Conservation (phyloP, 2,329 filamentous ascomycete species). For the Colletotrichum sp. region DNA sequence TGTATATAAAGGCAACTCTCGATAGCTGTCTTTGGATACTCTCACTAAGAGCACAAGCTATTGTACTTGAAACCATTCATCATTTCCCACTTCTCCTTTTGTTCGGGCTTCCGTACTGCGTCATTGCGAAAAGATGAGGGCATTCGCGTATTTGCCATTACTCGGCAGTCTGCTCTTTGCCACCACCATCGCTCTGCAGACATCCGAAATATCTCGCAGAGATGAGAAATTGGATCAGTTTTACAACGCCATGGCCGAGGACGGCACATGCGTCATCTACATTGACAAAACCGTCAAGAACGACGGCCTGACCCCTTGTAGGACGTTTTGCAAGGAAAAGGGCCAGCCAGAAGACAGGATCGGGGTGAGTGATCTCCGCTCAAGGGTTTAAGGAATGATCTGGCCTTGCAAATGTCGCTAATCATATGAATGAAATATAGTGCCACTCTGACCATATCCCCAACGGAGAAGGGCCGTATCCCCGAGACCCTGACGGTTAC, state of each 20-base stretch:
- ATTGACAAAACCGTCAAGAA: background rate
- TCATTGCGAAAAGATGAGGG: background rate
- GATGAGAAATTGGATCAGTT: background rate
- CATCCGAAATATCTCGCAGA: background rate
- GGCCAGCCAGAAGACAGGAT: background rate
- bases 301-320: background rate
- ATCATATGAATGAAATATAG: background rate
- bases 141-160: background rate
- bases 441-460: background rate
- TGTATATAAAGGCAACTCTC: background rate
- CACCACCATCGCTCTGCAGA: background rate
- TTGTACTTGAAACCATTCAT: background rate
- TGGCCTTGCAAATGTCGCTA: background rate
- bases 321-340: background rate
- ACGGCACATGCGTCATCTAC: background rate
- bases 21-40: background rate
- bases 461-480: background rate
- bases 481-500: background rate
- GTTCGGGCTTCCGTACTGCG: background rate
- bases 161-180: background rate
- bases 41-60: background rate
- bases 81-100: background rate
- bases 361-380: background rate
- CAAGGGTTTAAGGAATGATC: background rate
- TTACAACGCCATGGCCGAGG: background rate